phyloP scores from a whole-genome alignment of 495 filamentous ascomycete genomes.

The Pseudoneurospora amorphoporcata region DNA sequence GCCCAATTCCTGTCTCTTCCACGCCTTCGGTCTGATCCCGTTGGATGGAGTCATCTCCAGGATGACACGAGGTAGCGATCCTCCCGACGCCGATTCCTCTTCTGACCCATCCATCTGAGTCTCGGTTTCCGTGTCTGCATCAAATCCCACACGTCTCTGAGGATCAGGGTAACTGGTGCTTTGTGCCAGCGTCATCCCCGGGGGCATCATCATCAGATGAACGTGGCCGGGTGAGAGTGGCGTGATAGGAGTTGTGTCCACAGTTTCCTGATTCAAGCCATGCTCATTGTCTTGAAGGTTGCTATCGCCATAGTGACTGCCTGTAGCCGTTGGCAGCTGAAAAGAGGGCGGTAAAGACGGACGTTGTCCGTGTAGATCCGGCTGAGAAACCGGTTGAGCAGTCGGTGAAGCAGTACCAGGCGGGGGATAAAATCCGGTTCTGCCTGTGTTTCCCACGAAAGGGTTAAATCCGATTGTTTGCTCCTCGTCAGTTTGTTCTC shows the following conservation, averaged over 20 bases:
- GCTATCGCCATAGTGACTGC: background rate
- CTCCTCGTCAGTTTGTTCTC: background rate
- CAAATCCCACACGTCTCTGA: background rate
- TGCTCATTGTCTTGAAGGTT: background rate
- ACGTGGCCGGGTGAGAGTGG: background rate
- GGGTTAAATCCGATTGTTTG: background rate
- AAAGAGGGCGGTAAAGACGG: background rate
- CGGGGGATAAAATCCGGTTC: background rate
- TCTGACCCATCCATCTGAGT: constrained; percentile 5
- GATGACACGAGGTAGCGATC: constrained; percentile 19
- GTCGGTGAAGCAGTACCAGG: background rate
- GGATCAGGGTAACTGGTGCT: background rate
- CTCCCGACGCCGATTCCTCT: background rate
- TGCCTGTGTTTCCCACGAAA: background rate
- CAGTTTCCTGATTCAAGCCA: background rate
- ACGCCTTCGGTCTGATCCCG: constrained; percentile 22
- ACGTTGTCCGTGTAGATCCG: background rate
- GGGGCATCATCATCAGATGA: background rate
- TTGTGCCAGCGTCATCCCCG: background rate
- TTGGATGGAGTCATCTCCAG: constrained; percentile 20
- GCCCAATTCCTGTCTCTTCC: constrained; percentile 29
- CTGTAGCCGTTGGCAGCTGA: background rate
- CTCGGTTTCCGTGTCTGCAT: background rate
- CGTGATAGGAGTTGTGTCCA: background rate
- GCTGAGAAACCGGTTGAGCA: background rate